These are phyloP conservation scores for Globisporangium sylvaticum DNA, from an alignment of 352 stramenopile genomes.

Conservation along the genomic window DNA sequence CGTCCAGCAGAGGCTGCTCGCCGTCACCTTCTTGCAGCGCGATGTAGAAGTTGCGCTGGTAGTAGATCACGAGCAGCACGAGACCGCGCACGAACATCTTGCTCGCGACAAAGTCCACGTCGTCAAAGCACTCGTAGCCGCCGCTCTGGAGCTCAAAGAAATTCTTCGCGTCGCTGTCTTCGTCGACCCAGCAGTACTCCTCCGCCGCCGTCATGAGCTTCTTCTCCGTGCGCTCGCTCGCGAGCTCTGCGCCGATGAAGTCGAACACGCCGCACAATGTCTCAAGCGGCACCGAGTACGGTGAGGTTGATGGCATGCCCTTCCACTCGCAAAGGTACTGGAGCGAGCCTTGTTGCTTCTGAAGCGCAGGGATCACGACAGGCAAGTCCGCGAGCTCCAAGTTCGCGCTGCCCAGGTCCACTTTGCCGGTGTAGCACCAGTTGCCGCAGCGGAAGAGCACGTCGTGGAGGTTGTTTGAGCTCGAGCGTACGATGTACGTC, in stretches of 20 bases:
- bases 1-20: slow-evolving; percentile 92
- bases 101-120: slow-evolving; percentile 80
- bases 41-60: slow-evolving; percentile 88
- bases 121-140: slow-evolving; percentile 84
- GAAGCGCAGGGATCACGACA: slow-evolving; percentile 87
- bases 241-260: slow-evolving; percentile 81
- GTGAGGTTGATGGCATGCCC: slow-evolving; percentile 56
- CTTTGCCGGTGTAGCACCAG: slow-evolving; percentile 92
- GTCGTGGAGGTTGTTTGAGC: slow-evolving; percentile 68
- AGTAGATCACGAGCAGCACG: slow-evolving; percentile 83
- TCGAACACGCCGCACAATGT: slow-evolving; percentile 85
- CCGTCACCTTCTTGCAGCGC: slow-evolving; percentile 87
- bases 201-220: slow-evolving; percentile 83
- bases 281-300: slow-evolving; percentile 67
- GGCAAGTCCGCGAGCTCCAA: slow-evolving; percentile 89
- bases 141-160: slow-evolving; percentile 94
- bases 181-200: slow-evolving; percentile 90
- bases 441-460: slow-evolving; percentile 94
- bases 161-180: slow-evolving; percentile 62
- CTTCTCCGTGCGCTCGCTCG: slow-evolving; percentile 71
- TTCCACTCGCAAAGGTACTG: slow-evolving; percentile 92
- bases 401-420: slow-evolving; percentile 76
- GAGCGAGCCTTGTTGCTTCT: slow-evolving; percentile 91
- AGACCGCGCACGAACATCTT: slow-evolving; percentile 85
- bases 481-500: slow-evolving; percentile 87